phyloP scores from a whole-genome alignment of 768 basidiomycete genomes.

The Boletus pseudo-olivaceus region DNA sequence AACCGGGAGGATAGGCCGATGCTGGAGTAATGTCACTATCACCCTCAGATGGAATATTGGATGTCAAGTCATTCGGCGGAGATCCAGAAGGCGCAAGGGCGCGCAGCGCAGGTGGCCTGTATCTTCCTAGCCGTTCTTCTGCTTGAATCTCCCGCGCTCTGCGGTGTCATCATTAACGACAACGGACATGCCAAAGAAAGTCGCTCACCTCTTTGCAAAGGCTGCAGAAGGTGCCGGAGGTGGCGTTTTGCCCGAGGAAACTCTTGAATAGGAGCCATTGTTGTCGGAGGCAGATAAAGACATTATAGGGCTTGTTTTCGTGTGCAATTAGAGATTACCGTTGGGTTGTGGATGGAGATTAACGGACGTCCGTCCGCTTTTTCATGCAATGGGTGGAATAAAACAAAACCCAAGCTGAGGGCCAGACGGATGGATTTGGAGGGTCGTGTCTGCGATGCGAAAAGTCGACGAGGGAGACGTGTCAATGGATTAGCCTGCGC shows the following conservation, averaged over 20 bases:
- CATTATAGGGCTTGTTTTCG: conserved; percentile 67
- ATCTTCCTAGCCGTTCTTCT: conserved; percentile 68
- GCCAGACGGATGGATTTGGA: conserved; percentile 15
- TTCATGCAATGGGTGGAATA: conserved; percentile 30
- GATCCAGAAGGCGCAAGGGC: conserved; percentile 64
- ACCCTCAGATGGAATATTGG: conserved; percentile 54
- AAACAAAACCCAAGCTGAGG: conserved; percentile 17
- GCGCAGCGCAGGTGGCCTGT: conserved; percentile 78
- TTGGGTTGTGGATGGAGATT: conserved; percentile 35
- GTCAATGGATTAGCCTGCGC: conserved; percentile 31
- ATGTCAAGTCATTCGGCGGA: conserved; percentile 63
- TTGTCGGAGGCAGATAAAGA: conserved; percentile 86
- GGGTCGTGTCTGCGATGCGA: conserved; percentile 29
- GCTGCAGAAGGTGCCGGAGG: conserved; percentile 89
- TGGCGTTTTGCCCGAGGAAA: conserved; percentile 83
- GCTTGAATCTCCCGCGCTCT: conserved; percentile 86
- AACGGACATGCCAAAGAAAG: conserved; percentile 13
- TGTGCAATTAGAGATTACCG: conserved; percentile 80
- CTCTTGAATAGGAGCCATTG: conserved; percentile 77
- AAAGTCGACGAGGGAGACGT: conserved; percentile 23
- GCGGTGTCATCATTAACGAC: conserved; percentile 12
- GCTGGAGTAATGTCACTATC: conserved; percentile 60
- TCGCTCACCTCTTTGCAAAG: conserved; percentile 74
- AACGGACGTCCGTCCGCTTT: conserved; percentile 32
- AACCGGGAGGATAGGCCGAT: conserved; percentile 79